These are phyloP conservation scores for Fusarium sp. DNA, from an alignment of 2,329 filamentous ascomycete species.

Conservation along the genomic window DNA sequence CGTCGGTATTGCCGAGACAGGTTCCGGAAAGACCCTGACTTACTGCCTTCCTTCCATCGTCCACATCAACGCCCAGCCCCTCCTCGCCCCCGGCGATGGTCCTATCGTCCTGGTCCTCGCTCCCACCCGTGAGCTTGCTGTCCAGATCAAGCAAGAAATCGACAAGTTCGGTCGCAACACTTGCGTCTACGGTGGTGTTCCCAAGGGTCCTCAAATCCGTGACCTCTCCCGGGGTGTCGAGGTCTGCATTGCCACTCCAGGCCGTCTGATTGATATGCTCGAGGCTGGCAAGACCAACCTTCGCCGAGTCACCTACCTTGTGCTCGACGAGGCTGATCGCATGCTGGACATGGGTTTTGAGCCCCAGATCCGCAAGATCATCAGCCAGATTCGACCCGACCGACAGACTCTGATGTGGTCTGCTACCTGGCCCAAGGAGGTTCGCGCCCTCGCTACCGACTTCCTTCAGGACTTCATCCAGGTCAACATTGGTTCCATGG, in stretches of 20 bases:
- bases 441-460: slow-evolving; percentile 89
- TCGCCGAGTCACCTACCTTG: slow-evolving; percentile 96
- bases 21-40: slow-evolving; percentile 98
- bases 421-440: slow-evolving; percentile 98
- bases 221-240: slow-evolving; percentile 95
- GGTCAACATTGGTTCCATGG: slow-evolving; percentile 97
- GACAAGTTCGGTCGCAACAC: slow-evolving; percentile 99
- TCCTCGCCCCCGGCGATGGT: slow-evolving; percentile 93
- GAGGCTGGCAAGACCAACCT: slow-evolving; percentile 98
- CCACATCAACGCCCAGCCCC: slow-evolving; percentile 98
- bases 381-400: slow-evolving; percentile 96
- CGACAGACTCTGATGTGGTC: slow-evolving; percentile 99
- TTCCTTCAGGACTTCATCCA: slow-evolving; percentile 97
- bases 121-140: slow-evolving; percentile 95
- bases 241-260: slow-evolving; percentile 97
- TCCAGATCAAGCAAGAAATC: slow-evolving; percentile 98
- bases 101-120: slow-evolving; percentile 97
- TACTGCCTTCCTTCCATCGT: slow-evolving; percentile 99
- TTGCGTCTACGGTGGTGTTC: slow-evolving; percentile 98
- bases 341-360: slow-evolving; percentile 99
- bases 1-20: slow-evolving; percentile 98
- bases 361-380: slow-evolving; percentile 99
- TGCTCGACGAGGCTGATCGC: slow-evolving; percentile 98
- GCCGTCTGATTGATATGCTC: slow-evolving; percentile 98
- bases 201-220: slow-evolving; percentile 96